These are phyloP conservation scores for Xylariaceae sp. DNA, from an alignment of 2,329 filamentous ascomycete genomes.

Conservation along the genomic window DNA sequence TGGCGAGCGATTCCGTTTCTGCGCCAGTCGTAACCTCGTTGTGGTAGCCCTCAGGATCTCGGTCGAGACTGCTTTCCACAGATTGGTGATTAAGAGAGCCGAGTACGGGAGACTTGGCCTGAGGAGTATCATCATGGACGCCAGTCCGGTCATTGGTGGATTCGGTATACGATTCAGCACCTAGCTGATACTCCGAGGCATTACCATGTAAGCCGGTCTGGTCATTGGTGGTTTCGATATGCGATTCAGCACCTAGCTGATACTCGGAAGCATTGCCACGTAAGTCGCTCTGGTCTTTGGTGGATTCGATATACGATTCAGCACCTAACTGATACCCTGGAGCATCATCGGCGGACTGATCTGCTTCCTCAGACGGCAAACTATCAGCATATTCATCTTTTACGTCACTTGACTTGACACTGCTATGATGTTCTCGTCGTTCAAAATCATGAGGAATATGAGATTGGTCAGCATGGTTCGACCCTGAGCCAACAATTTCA, in stretches of 20 bases:
- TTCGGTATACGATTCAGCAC: constrained; percentile 20
- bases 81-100: constrained; percentile 4
- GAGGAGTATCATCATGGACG: constrained; percentile 9
- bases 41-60: background rate
- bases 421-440: constrained; percentile 4
- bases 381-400: constrained; percentile 11
- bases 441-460: constrained; percentile 1
- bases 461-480: constrained; percentile 7
- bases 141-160: constrained; percentile 21
- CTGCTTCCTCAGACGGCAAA: constrained; percentile 9
- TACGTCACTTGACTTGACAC: constrained; percentile 3
- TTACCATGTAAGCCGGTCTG: background rate
- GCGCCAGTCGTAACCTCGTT: background rate
- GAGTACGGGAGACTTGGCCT: constrained; percentile 7
- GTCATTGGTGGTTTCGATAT: constrained; percentile 20
- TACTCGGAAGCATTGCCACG: background rate
- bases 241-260: constrained; percentile 7
- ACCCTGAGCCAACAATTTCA: constrained; percentile 9
- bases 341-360: constrained; percentile 9
- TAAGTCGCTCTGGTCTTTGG: constrained; percentile 17
- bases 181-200: constrained; percentile 22
- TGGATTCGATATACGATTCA: constrained; percentile 19
- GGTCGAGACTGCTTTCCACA: background rate
- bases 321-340: constrained; percentile 23
- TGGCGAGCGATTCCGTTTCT: background rate